A percentile compares a stretch with the other conserved stretches of the same genome.
phyloP scores from a whole-genome alignment of 2,329 filamentous ascomycete species.

The Ophiostoma angusticollis region DNA sequence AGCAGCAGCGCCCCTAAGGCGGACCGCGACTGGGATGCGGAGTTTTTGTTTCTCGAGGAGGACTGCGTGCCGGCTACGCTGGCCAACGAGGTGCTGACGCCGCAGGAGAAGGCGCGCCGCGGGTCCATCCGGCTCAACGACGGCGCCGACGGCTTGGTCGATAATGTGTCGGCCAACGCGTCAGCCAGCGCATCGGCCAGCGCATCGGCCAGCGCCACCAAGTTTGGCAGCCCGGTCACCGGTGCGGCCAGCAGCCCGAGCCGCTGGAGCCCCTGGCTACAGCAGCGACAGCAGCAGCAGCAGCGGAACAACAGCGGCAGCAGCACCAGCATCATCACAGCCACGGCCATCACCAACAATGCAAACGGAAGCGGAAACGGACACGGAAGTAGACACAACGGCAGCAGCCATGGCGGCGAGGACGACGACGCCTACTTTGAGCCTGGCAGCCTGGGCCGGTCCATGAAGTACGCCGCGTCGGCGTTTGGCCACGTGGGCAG shows the following conservation, averaged over 20 bases:
- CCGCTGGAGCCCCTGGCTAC: constrained; percentile 43
- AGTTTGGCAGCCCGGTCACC: constrained; percentile 44
- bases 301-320: not conserved
- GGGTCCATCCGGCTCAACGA: constrained; percentile 39
- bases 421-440: constrained; percentile 32
- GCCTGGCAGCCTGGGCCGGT: constrained; percentile 17
- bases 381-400: too few relatives aligned
- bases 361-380: too few relatives aligned
- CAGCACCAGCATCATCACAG: too few relatives aligned
- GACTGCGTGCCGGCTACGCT: constrained; percentile 69
- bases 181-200: constrained; percentile 18
- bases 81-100: constrained; percentile 50
- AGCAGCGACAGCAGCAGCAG: constrained; percentile 20
- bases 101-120: constrained; percentile 52
- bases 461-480: constrained; percentile 34
- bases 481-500: constrained; percentile 55
- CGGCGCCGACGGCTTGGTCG: constrained; percentile 22
- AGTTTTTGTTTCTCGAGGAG: constrained; percentile 69
- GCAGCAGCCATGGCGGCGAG: constrained; percentile 27
- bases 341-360: too few relatives aligned
- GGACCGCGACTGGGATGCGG: constrained; percentile 51
- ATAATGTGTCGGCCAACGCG: constrained; percentile 20
- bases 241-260: constrained; percentile 46
- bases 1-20: constrained; percentile 50
- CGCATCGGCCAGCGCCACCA: constrained; percentile 25